Evolutionary conservation across 352 stramenopile genomes (phyloP), one percentile per base, ranked within the genome.

Genomic region (Blastocystis sp.): DNA sequence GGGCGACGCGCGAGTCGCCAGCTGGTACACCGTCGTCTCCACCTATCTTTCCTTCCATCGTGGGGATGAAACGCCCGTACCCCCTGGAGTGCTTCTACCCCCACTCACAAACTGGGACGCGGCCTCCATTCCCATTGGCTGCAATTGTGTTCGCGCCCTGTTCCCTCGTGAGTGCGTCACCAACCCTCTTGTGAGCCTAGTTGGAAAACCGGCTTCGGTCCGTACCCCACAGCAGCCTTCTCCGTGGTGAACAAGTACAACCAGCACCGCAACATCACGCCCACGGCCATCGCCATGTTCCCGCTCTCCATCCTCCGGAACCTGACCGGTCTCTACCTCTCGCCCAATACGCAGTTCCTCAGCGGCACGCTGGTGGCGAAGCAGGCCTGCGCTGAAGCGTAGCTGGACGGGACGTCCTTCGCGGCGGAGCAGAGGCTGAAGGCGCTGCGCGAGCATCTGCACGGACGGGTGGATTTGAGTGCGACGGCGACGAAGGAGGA

Each of bases 111-210:
- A 57, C 6, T 57, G 48, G 48, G 48, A 57, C 14, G 48, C 48
- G 2, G 14, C 59, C 6, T 19, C 54, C 10, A 84, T 84, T 54
- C 74, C 74, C 14, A 66, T 84, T 28, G 74, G 57, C n/a, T 84
- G 74, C 61, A 84, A 84, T 19, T 84, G 74, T 42, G 61, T 68
- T 68, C 74, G 74, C 38, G 74, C 61, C 11, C 40, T 84, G 28
- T 68, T 84, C 34, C 54, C 74, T 48, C 74, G 74, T 11, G 43
- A 84, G 34, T 84, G 57, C 52, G 48, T 34, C 61, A 54, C 42
- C 14, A 14, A 7, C 6, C 14, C 48, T 57, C 48, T 14, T 14
- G 6, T 14, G 14, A 7, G 6, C 48, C 6, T 14, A 57, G 48
- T 14, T 57, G 48, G 48, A 7, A 14, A 57, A 57, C 48, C 6